Evolutionary conservation across 169 alveolate genomes (phyloP), one percentile per base, ranked within the genome.

Genomic region (Plasmodium blacklocki): DNA sequence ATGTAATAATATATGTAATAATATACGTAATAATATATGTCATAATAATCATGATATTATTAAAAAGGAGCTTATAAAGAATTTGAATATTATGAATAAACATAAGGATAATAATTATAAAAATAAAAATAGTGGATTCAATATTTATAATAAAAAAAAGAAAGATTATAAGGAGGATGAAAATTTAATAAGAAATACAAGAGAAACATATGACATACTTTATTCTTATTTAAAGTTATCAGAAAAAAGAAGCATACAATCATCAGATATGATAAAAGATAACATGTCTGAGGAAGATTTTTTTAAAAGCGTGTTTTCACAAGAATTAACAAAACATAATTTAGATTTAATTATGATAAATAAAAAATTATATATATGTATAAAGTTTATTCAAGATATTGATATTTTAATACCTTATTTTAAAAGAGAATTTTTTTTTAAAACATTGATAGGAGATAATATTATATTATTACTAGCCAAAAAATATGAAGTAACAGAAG

Each of bases 361-460:
- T 73, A 32, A 54, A 18, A 73, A 73, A 43, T 59, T 73, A 59
- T 73, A 73, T 56, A 58, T 73, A 5, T 56, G 49, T 32, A 19
- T 73, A 58, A 73, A 73, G 39, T 73, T 56, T 43, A 39, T 15
- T 9, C 72, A 73, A 14, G 8, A 54, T 39, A 54, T 73, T 56
- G 86, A 73, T 56, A 7, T 9, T 3, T n/a, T 73, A 26, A 26
- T 58, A 56, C 49, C 49, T 52, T 73, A 26, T 73, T 39, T 58
- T 32, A 73, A 43, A 23, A 73, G 59, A 12, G 86, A 73, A 29
- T 29, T 73, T 59, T 73, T 7, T 73, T 73, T 73, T 73, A 56
- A 73, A 73, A 56, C 23, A n/a, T 56, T 56, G 23, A 73, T 14
- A 5, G 59, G 39, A 26, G 59, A 73, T 56, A 73, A 73, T 59